Percentiles rank a stretch among this genome's conserved stretches.
phyloP scores from a whole-genome alignment of 148 eudicot genomes.

The Fallopia convolvulus region DNA sequence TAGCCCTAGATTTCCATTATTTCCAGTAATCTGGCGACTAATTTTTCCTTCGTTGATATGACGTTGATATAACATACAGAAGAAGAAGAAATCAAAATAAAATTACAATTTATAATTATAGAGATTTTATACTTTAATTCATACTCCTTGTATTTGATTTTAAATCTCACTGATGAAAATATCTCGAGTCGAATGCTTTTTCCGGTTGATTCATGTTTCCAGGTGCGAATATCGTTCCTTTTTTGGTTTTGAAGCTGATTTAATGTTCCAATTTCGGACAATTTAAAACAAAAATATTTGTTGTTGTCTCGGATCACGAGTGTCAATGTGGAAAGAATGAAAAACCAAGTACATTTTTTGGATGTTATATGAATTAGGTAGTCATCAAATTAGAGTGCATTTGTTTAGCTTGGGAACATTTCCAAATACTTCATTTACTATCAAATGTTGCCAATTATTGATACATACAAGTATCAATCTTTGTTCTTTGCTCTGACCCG shows the following conservation, averaged over 20 bases:
- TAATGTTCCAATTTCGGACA: background rate
- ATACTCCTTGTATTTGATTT: background rate
- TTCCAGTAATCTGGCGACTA: background rate
- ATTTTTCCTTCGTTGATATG: background rate
- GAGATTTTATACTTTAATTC: background rate
- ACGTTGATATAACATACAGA: too few species aligned
- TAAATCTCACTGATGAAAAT: background rate
- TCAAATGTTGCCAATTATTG: background rate
- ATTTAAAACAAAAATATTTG: background rate
- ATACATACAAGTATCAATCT: too few species aligned
- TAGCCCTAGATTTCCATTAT: constrained; percentile 1
- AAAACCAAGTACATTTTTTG: too few species aligned
- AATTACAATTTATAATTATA: background rate
- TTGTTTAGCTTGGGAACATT: background rate
- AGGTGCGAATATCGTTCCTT: background rate
- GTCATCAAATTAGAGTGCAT: too few species aligned
- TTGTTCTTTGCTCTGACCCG: background rate
- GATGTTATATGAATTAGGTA: too few species aligned
- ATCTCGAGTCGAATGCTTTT: background rate
- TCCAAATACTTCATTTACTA: background rate
- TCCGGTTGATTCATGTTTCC: background rate
- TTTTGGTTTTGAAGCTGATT: background rate
- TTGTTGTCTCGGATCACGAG: background rate
- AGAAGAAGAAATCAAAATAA: too few species aligned
- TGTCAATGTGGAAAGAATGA: too few species aligned